phyloP scores from a whole-genome alignment of 2,329 filamentous ascomycete species.

The Paracorniculantispora psalliotae region DNA sequence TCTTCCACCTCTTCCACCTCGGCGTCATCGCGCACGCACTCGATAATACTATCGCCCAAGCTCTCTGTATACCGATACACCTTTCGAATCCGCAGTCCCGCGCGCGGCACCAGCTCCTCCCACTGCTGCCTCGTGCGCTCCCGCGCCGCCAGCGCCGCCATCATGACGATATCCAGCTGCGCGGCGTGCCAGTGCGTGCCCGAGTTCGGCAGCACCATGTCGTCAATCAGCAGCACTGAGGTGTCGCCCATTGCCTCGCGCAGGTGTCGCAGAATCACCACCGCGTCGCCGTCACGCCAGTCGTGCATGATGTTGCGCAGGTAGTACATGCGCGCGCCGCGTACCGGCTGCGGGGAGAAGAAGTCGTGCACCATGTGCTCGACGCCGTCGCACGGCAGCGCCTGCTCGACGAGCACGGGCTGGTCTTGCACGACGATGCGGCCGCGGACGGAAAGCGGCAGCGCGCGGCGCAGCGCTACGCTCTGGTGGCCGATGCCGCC shows the following conservation, averaged over 20 bases:
- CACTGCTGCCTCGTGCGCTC: conserved; percentile 1
- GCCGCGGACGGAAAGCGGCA: not conserved
- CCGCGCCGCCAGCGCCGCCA: conserved; percentile 16
- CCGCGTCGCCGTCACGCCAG: conserved; percentile 38
- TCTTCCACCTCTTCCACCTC: not conserved
- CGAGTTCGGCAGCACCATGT: conserved; percentile 8
- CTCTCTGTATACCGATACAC: conserved; percentile 26
- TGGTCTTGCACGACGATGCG: conserved; percentile 24
- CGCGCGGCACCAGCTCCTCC: not conserved
- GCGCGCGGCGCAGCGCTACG: not conserved
- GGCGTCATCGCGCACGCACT: conserved; percentile 18
- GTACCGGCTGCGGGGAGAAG: conserved; percentile 35
- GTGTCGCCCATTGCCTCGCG: conserved; percentile 18
- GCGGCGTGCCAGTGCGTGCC: not conserved
- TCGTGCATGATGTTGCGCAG: conserved; percentile 47
- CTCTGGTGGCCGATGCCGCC: conserved; percentile 9
- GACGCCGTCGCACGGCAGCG: conserved; percentile 19
- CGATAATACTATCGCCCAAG: conserved; percentile 20
- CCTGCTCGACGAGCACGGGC: conserved; percentile 22
- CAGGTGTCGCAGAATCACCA: conserved; percentile 26
- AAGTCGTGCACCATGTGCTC: conserved; percentile 27
- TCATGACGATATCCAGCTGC: conserved; percentile 16
- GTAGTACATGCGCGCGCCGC: conserved; percentile 38
- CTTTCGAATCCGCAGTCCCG: not conserved
- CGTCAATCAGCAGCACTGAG: conserved; percentile 8